These are phyloP conservation scores for Bipolaris zeicola DNA, from an alignment of 2,329 filamentous ascomycete genomes.

Conservation along the genomic window DNA sequence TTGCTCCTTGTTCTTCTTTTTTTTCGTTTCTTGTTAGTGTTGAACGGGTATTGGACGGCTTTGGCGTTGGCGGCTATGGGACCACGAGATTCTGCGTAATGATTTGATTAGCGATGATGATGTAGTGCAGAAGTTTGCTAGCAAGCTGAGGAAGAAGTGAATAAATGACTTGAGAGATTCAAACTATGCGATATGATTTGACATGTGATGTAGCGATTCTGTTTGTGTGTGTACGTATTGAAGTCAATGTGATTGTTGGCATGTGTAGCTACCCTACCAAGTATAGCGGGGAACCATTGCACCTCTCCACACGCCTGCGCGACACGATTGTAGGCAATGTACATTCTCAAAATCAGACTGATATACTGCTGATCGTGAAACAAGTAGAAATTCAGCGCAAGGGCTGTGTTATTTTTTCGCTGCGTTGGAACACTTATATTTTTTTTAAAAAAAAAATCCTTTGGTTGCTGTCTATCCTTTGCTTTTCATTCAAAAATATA, in stretches of 20 bases:
- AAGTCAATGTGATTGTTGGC: background rate
- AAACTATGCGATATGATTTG: background rate
- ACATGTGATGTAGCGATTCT: background rate
- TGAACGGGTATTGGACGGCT: slow-evolving; percentile 9
- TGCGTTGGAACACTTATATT: too few relatives aligned
- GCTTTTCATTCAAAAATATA: too few relatives aligned
- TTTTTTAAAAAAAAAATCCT: too few relatives aligned
- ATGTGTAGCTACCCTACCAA: too few relatives aligned
- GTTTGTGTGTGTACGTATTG: background rate
- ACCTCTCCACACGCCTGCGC: too few relatives aligned
- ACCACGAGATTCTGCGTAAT: slow-evolving; percentile 35
- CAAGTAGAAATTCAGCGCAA: too few relatives aligned
- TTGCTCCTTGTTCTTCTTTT: background rate
- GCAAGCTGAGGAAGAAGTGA: background rate
- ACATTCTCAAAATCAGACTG: too few relatives aligned
- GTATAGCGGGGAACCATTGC: too few relatives aligned
- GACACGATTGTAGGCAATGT: too few relatives aligned
- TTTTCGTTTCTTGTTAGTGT: slow-evolving; percentile 13
- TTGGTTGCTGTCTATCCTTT: too few relatives aligned
- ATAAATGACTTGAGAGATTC: background rate
- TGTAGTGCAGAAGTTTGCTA: slow-evolving; percentile 11
- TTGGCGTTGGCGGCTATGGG: slow-evolving; percentile 12
- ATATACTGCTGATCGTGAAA: too few relatives aligned
- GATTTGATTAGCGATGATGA: slow-evolving; percentile 23
- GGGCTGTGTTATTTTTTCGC: too few relatives aligned